A percentile compares a stretch with the other conserved stretches of the same genome.
phyloP scores from a whole-genome alignment of 352 stramenopile species.

The Pythium sp. region DNA sequence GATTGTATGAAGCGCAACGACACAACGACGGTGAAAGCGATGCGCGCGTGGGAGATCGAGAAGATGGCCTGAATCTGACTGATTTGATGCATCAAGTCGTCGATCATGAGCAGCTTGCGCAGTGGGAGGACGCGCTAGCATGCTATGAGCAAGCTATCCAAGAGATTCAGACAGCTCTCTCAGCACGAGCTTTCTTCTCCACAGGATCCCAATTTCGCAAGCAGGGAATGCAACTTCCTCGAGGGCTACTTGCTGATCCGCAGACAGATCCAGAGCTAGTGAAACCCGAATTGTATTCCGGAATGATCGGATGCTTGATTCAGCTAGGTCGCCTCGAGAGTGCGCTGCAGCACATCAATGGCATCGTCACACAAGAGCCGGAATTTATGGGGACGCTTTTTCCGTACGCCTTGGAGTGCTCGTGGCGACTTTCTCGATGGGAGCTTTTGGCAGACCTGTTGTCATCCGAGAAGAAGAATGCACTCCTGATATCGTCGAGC shows the following conservation, averaged over 20 bases:
- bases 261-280: slow-evolving; percentile 48
- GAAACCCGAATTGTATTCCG: slow-evolving; percentile 75
- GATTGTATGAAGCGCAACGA: slow-evolving; percentile 43
- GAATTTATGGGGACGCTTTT: slow-evolving; percentile 79
- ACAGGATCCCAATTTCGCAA: not conserved
- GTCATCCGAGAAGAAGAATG: slow-evolving; percentile 70
- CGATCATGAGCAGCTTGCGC: slow-evolving; percentile 64
- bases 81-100: slow-evolving; percentile 71
- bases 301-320: slow-evolving; percentile 83
- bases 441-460: slow-evolving; percentile 73
- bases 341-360: slow-evolving; percentile 84
- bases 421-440: slow-evolving; percentile 85
- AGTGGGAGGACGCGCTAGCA: slow-evolving; percentile 74
- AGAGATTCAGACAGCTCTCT: slow-evolving; percentile 53
- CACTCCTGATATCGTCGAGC: slow-evolving; percentile 39
- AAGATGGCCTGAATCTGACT: slow-evolving; percentile 49
- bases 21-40: slow-evolving; percentile 28
- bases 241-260: slow-evolving; percentile 24
- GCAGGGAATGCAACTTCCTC: slow-evolving; percentile 18
- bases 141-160: slow-evolving; percentile 81
- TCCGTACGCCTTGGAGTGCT: slow-evolving; percentile 78
- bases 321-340: slow-evolving; percentile 81
- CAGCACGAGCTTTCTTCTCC: slow-evolving; percentile 26
- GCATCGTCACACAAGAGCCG: slow-evolving; percentile 77
- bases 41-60: slow-evolving; percentile 21